Conservation (phyloP, 2,329 filamentous ascomycete species). For the Aspergillus sp. region DNA sequence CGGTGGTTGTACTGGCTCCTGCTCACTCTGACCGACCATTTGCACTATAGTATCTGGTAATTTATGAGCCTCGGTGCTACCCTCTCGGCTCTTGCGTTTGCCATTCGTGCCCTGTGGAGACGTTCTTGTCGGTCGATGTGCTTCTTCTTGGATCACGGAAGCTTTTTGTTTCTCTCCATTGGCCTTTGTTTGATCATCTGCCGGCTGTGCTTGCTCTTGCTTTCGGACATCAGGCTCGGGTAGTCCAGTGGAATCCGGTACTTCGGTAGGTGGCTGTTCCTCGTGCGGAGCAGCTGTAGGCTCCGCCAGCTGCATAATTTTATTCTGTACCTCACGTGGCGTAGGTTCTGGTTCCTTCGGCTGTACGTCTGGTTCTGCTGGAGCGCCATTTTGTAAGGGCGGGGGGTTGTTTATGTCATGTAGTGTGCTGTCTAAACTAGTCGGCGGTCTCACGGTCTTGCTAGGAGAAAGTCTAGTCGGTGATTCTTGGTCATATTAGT, state of each 20-base stretch:
- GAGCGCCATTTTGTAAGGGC: slow-evolving; percentile 3
- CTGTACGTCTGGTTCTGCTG: too few relatives aligned
- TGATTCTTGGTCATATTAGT: slow-evolving; percentile 12
- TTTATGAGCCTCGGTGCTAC: too few relatives aligned
- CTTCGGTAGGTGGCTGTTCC: neutral
- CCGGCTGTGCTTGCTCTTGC: slow-evolving; percentile 1
- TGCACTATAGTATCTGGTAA: neutral
- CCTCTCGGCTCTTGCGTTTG: neutral
- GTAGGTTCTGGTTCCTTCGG: too few relatives aligned
- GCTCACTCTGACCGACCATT: neutral
- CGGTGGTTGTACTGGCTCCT: neutral
- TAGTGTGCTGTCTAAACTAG: slow-evolving; percentile 1
- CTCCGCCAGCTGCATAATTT: neutral
- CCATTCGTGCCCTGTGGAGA: neutral
- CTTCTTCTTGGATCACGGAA: neutral
- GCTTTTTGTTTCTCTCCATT: neutral
- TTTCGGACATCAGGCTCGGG: neutral
- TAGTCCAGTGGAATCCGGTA: neutral
- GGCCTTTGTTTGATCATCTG: neutral
- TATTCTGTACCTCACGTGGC: too few relatives aligned
- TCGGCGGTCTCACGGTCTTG: slow-evolving; percentile 3
- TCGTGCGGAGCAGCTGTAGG: neutral
- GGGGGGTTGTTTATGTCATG: slow-evolving; percentile 1
- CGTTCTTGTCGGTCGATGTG: neutral
- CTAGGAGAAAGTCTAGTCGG: neutral